Evolutionary conservation across 1,139 yeast species (phyloP).

Genomic region (Yamadazyma kanchanaburiensis): DNA sequence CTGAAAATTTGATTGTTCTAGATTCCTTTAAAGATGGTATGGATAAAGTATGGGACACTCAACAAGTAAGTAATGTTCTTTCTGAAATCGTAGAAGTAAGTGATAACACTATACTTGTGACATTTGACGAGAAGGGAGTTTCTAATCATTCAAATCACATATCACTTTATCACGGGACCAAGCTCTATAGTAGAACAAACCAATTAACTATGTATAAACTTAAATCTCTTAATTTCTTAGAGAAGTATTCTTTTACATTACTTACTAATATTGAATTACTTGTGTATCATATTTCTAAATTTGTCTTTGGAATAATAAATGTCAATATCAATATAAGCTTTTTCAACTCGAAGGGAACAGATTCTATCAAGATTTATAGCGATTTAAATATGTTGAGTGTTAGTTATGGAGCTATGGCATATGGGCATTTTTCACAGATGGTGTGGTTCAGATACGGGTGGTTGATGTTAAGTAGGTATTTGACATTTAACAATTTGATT

Average conservation of each 20-base stretch:
- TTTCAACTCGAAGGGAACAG: constrained; percentile 22
- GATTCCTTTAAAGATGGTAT: constrained; percentile 68
- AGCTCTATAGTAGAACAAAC: constrained; percentile 20
- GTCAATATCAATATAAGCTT: constrained; percentile 41
- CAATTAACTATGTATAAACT: constrained; percentile 29
- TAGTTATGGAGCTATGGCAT: constrained; percentile 72
- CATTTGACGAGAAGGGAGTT: constrained; percentile 83
- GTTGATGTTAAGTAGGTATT: constrained; percentile 72
- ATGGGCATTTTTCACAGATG: constrained; percentile 87
- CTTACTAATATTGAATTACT: constrained; percentile 45
- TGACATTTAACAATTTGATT: constrained; percentile 68
- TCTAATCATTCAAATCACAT: constrained; percentile 86
- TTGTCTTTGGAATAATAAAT: constrained; percentile 30
- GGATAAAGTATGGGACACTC: constrained; percentile 61
- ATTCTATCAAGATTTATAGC: constrained; percentile 42
- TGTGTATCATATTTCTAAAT: constrained; percentile 29
- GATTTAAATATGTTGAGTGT: constrained; percentile 58
- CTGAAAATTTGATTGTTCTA: constrained; percentile 42
- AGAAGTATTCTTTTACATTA: constrained; percentile 52
- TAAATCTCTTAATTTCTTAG: constrained; percentile 43
- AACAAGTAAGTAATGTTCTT: constrained; percentile 33
- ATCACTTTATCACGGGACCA: constrained; percentile 58
- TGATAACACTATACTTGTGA: constrained; percentile 45
- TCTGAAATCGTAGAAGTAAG: constrained; percentile 16
- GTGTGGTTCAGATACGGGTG: constrained; percentile 95